Conservation (phyloP, 2,329 filamentous ascomycete genomes). For the Shiraia sp. region DNA sequence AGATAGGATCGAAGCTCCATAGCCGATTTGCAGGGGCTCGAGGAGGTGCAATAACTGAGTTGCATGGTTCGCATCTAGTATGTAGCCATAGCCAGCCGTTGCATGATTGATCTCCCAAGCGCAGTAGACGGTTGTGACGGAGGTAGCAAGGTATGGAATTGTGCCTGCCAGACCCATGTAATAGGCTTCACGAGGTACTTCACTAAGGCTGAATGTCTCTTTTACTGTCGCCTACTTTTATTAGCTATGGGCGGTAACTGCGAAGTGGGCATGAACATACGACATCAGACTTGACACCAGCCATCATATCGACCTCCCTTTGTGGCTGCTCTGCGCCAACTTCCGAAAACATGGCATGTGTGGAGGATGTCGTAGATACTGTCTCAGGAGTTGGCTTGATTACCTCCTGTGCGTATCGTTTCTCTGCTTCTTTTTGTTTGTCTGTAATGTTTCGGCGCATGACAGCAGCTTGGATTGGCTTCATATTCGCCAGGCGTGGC, state of each 20-base stretch:
- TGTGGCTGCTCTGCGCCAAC: conserved; percentile 38
- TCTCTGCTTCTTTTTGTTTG: conserved; percentile 61
- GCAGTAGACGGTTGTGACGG: conserved; percentile 78
- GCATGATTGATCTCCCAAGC: conserved; percentile 80
- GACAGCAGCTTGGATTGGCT: conserved; percentile 35
- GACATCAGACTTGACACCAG: conserved; percentile 46
- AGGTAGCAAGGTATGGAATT: conserved; percentile 75
- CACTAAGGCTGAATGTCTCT: conserved; percentile 53
- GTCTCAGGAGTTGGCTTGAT: conserved; percentile 63
- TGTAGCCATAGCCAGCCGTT: conserved; percentile 62
- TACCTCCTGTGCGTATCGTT: conserved; percentile 57
- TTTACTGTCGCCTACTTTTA: conserved; percentile 49
- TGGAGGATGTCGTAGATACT: conserved; percentile 62
- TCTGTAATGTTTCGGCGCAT: conserved; percentile 50
- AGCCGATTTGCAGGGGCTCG: conserved; percentile 87
- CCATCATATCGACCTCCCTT: conserved; percentile 52
- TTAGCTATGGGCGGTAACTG: conserved; percentile 5
- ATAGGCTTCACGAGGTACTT: conserved; percentile 54
- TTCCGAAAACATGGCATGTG: conserved; percentile 47
- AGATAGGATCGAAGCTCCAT: conserved; percentile 89
- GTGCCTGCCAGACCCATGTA: conserved; percentile 56
- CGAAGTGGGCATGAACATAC: conserved; percentile 21
- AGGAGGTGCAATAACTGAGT: conserved; percentile 72
- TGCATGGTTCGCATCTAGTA: conserved; percentile 73
- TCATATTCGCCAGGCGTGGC: conserved; percentile 32